phyloP scores from a whole-genome alignment of 768 basidiomycete genomes.

The Tylopilus subfusipes region DNA sequence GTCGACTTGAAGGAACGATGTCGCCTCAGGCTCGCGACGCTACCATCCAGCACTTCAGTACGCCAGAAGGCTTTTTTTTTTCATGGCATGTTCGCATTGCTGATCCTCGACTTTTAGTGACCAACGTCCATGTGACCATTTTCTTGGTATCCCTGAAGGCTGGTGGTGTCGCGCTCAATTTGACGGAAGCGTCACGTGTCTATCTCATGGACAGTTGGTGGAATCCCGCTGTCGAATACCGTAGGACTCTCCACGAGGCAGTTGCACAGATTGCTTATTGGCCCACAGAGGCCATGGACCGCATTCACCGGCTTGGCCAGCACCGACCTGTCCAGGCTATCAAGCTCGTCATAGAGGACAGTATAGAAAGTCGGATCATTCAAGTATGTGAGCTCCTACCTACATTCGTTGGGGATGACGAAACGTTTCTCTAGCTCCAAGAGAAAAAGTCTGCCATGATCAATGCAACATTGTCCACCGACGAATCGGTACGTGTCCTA shows the following conservation, averaged over 20 bases:
- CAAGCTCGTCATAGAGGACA: conserved; percentile 93
- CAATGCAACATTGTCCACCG: conserved; percentile 77
- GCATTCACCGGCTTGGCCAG: conserved; percentile 95
- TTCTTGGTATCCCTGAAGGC: conserved; percentile 96
- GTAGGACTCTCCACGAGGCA: conserved; percentile 40
- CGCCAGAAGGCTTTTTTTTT: conserved; percentile 25
- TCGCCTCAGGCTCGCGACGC: conserved; percentile 93
- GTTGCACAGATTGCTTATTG: not conserved
- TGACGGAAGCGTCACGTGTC: conserved; percentile 89
- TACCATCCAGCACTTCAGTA: conserved; percentile 92
- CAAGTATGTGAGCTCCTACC: conserved; percentile 47
- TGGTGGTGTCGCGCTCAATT: conserved; percentile 87
- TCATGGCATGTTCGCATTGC: not conserved
- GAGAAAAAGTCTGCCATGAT: conserved; percentile 98
- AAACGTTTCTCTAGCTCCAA: conserved; percentile 56
- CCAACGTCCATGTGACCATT: conserved; percentile 91
- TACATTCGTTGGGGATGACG: not conserved
- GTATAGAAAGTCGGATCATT: conserved; percentile 92
- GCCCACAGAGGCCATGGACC: conserved; percentile 86
- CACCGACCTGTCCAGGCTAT: conserved; percentile 89
- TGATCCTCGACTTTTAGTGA: conserved; percentile 52
- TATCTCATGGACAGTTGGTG: conserved; percentile 99
- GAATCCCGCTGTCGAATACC: conserved; percentile 94
- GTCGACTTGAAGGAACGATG: conserved; percentile 95
- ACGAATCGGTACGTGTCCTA: conserved; percentile 59